Evolutionary conservation across 768 basidiomycete species (phyloP).

Genomic region (Pisolithus microcarpus): DNA sequence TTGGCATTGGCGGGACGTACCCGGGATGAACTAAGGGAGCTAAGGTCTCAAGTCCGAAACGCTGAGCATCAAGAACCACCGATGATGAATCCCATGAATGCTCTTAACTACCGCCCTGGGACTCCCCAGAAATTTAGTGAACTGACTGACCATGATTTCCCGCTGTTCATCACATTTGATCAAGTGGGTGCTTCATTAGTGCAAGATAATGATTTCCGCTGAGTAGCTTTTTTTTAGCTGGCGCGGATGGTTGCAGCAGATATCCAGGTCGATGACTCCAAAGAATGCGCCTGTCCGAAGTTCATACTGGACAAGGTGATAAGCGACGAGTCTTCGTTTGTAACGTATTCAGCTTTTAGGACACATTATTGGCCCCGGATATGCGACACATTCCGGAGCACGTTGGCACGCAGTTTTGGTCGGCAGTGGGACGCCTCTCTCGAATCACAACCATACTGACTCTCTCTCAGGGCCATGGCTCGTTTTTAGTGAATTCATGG

Average conservation of each 20-base stretch:
- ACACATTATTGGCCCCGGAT: slow-evolving; percentile 51
- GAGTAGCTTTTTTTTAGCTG: slow-evolving; percentile 10
- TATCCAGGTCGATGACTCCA: slow-evolving; percentile 2
- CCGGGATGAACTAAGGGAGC: slow-evolving; percentile 31
- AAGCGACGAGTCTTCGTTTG: slow-evolving; percentile 14
- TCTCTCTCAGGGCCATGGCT: slow-evolving; percentile 46
- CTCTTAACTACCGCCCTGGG: slow-evolving; percentile 19
- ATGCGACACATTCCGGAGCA: too few relatives aligned
- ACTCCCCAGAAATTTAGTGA: slow-evolving; percentile 46
- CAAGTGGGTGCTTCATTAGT: slow-evolving; percentile 30
- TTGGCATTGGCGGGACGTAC: slow-evolving; percentile 31
- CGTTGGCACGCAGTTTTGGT: too few relatives aligned
- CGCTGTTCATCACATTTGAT: slow-evolving; percentile 63
- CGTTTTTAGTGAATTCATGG: slow-evolving; percentile 61
- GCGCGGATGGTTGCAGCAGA: slow-evolving; percentile 22
- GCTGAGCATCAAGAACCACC: slow-evolving; percentile 14
- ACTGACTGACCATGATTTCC: slow-evolving; percentile 55
- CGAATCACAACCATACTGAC: not conserved
- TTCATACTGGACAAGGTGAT: slow-evolving; percentile 12
- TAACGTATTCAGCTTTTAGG: slow-evolving; percentile 45
- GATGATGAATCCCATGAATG: slow-evolving; percentile 30
- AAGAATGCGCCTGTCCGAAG: slow-evolving; percentile 2
- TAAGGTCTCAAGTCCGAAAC: slow-evolving; percentile 11
- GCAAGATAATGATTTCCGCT: not conserved
- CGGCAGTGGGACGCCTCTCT: not conserved